These are phyloP conservation scores for Schizochytrium sp. DNA, from an alignment of 108 stramenopile genomes.

Conservation along the genomic window DNA sequence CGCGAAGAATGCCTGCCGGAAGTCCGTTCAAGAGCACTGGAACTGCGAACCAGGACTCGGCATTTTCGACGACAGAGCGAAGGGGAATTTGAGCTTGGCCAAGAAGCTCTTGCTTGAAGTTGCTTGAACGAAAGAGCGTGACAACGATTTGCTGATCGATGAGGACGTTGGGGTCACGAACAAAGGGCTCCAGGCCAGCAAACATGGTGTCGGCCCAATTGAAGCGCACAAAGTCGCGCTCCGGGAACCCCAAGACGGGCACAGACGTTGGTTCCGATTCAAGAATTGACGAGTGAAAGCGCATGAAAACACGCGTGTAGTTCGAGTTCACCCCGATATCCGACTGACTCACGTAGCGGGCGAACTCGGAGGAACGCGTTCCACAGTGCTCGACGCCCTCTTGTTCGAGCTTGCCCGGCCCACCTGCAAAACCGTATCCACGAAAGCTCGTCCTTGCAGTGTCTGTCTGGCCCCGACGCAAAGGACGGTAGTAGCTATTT, in stretches of 20 bases:
- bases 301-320: neutral
- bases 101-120: neutral
- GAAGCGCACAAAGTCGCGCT: neutral
- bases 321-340: neutral
- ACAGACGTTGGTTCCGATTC: neutral
- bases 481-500: neutral
- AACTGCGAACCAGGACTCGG: neutral
- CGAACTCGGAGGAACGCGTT: neutral
- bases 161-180: neutral
- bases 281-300: neutral
- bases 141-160: neutral
- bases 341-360: neutral
- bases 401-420: neutral
- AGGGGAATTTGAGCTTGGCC: neutral
- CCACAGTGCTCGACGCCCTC: neutral
- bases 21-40: neutral
- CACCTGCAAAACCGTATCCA: neutral
- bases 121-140: neutral
- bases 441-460: neutral
- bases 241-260: neutral
- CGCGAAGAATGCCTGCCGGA: conserved; percentile 7
- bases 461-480: neutral
- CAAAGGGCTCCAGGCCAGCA: neutral
- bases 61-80: neutral
- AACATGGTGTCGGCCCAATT: neutral